phyloP scores from a whole-genome alignment of 1,139 yeast genomes.

The Eremothecium cymbalariae region DNA sequence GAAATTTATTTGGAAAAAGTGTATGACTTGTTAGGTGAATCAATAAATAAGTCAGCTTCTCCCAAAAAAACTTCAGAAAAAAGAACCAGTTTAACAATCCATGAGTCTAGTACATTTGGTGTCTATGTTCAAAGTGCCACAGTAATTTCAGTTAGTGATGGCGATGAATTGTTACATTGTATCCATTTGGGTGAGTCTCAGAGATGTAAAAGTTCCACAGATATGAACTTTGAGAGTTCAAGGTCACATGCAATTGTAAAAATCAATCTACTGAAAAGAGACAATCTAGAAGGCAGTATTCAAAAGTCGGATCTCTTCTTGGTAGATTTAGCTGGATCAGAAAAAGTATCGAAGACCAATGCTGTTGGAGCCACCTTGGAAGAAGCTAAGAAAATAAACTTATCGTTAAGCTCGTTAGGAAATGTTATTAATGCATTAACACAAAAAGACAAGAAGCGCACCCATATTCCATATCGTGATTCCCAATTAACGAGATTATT shows the following conservation, averaged over 20 bases:
- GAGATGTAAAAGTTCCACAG: constrained; percentile 55
- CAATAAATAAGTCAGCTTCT: constrained; percentile 12
- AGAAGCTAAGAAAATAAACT: constrained; percentile 79
- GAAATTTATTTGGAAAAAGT: constrained; percentile 79
- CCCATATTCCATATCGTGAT: constrained; percentile 70
- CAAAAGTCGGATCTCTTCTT: constrained; percentile 41
- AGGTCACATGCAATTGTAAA: constrained; percentile 79
- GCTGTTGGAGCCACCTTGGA: constrained; percentile 69
- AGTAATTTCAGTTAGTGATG: constrained; percentile 50
- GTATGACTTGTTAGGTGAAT: constrained; percentile 44
- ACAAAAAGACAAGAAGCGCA: constrained; percentile 39
- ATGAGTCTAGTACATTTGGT: constrained; percentile 59
- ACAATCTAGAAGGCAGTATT: constrained; percentile 33
- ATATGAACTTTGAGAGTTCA: constrained; percentile 69
- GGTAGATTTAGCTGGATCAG: constrained; percentile 87
- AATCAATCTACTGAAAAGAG: constrained; percentile 52
- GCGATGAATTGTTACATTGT: constrained; percentile 50
- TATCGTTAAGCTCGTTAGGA: constrained; percentile 70
- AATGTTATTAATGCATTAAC: constrained; percentile 75
- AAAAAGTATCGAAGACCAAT: constrained; percentile 76
- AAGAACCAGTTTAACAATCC: constrained; percentile 43
- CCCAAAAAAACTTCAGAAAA: constrained; percentile 3
- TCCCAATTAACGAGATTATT: constrained; percentile 76
- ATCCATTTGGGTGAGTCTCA: constrained; percentile 48
- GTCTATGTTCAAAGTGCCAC: constrained; percentile 63